phyloP scores from a whole-genome alignment of 2,329 filamentous ascomycete species.

The Fusarium caatingaense region DNA sequence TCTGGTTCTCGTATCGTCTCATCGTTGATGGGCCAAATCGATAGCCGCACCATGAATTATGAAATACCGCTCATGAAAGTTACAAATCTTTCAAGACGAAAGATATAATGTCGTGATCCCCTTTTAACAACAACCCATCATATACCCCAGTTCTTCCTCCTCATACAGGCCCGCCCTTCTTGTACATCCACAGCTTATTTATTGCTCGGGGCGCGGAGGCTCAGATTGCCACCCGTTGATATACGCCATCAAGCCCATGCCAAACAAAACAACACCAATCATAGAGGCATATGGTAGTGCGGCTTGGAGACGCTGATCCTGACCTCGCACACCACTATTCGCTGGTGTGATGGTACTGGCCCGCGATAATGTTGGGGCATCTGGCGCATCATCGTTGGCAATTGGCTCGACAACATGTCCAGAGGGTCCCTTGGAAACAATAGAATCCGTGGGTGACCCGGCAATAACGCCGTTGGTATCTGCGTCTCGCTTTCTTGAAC shows the following conservation, averaged over 20 bases:
- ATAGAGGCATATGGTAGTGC: conserved; percentile 83
- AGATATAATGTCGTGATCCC: conserved; percentile 42
- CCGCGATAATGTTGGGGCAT: conserved; percentile 59
- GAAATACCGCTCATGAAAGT: conserved; percentile 46
- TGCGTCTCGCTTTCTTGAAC: conserved; percentile 49
- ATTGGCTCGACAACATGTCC: conserved; percentile 32
- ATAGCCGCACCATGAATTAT: conserved; percentile 49
- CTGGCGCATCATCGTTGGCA: conserved; percentile 51
- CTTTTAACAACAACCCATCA: conserved; percentile 21
- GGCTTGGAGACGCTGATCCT: conserved; percentile 59
- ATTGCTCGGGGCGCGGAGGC: conserved; percentile 50
- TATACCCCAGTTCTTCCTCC: conserved; percentile 22
- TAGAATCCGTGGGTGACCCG: conserved; percentile 33
- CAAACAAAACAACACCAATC: conserved; percentile 82
- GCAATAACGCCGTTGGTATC: conserved; percentile 36
- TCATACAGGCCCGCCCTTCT: conserved; percentile 32
- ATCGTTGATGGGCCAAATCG: conserved; percentile 45
- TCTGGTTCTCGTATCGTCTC: conserved; percentile 49
- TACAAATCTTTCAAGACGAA: conserved; percentile 41
- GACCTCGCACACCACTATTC: conserved; percentile 54
- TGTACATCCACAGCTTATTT: conserved; percentile 44
- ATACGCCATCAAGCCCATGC: conserved; percentile 87
- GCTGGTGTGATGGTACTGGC: conserved; percentile 63
- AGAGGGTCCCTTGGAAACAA: conserved; percentile 32
- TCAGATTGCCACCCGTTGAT: conserved; percentile 80